Evolutionary conservation across 1,284 basidiomycete genomes (phyloP).

Genomic region (Trichosporon sp.): DNA sequence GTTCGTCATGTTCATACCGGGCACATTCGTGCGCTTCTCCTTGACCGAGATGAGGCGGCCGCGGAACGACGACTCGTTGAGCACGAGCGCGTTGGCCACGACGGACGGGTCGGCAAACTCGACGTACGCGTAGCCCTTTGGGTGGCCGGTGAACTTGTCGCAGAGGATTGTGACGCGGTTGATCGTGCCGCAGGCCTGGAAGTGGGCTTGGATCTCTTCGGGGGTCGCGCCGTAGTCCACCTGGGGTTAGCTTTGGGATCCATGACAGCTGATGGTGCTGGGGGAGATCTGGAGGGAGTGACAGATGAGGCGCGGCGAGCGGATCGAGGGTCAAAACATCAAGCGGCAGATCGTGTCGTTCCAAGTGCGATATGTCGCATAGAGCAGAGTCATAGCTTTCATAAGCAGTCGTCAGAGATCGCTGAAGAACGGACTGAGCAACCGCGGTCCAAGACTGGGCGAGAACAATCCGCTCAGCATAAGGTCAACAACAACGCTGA

Average conservation of each 20-base stretch:
- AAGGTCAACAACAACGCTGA: too few species aligned
- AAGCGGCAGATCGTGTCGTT: too few species aligned
- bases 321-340: background rate
- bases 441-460: too few species aligned
- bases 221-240: slow-evolving; percentile 97
- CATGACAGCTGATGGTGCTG: background rate
- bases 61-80: slow-evolving; percentile 93
- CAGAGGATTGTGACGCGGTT: slow-evolving; percentile 98
- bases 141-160: slow-evolving; percentile 99
- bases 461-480: too few species aligned
- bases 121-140: slow-evolving; percentile 98
- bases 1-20: slow-evolving; percentile 61
- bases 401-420: too few species aligned
- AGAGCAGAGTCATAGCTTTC: too few species aligned
- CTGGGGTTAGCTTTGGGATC: slow-evolving; percentile 50
- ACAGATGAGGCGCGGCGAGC: background rate
- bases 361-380: too few species aligned
- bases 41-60: slow-evolving; percentile 90
- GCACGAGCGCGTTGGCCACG: slow-evolving; percentile 85
- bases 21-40: slow-evolving; percentile 86
- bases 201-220: slow-evolving; percentile 96
- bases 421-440: too few species aligned
- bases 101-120: slow-evolving; percentile 95
- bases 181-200: slow-evolving; percentile 95
- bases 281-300: too few species aligned